phyloP scores from a whole-genome alignment of 441 rosid species.

The Rhodomyrtus psidioides region DNA sequence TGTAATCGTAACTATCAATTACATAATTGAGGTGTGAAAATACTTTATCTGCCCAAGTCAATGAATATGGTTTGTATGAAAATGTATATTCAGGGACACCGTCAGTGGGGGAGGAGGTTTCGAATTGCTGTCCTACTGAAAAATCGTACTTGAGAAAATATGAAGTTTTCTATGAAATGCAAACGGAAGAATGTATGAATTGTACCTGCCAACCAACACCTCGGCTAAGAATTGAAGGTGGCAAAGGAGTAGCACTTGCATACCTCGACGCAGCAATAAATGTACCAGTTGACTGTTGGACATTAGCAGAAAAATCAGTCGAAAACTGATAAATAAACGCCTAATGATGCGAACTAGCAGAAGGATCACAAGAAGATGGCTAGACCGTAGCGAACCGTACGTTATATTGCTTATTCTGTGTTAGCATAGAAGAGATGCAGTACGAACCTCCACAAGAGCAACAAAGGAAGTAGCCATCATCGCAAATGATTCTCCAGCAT shows the following conservation, averaged over 20 bases:
- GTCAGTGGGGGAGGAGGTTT: neutral
- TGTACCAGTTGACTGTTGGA: conserved; percentile 56
- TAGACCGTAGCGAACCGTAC: neutral
- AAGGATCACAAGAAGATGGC: neutral
- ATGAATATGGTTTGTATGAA: neutral
- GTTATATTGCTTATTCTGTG: neutral
- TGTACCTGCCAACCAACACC: conserved; percentile 80
- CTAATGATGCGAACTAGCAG: neutral
- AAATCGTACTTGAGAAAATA: neutral
- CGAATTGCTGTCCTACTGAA: neutral
- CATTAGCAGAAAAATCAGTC: neutral
- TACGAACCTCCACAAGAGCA: conserved; percentile 63
- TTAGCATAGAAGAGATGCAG: neutral
- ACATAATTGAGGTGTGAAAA: neutral
- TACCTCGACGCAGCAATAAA: conserved; percentile 61
- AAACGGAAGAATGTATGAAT: neutral
- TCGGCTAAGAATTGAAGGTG: conserved; percentile 74
- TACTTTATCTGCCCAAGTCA: neutral
- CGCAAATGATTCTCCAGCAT: conserved; percentile 50
- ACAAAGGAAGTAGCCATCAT: conserved; percentile 73
- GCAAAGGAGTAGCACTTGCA: conserved; percentile 76
- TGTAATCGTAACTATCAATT: neutral
- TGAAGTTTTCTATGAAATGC: neutral
- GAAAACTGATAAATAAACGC: neutral
- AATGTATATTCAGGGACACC: neutral